Base-by-base conservation (phyloP, 2,329 filamentous ascomycete species). In the Nothophaeocryptopus gaeumannii region DNA sequence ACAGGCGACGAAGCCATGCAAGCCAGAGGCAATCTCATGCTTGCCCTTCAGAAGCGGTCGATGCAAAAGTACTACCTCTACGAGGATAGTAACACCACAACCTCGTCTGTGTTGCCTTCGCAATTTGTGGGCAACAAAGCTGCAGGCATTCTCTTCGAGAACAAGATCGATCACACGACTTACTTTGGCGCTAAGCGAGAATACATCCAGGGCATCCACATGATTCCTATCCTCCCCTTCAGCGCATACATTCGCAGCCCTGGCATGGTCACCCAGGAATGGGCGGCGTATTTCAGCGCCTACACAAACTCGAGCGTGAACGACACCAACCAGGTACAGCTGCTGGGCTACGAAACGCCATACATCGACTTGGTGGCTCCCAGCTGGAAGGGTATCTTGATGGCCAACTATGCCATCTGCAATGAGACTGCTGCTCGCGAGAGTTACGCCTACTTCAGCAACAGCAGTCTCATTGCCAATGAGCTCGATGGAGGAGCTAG, bases 101-200 rank as follows among this genome's bases (percentile, higher is more conserved):
- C 3, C 20, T 26, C 20, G 7, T 26, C 20, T 26, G 79, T 80
- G 44, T 82, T 96, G 61, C 92, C 92, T 0, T 60, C 77, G 1
- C 74, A 84, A n/a, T 96, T 95, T 66, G 83, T 88, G 55, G 80
- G 75, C 36, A 97, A 97, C 76, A 90, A 87, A 70, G 76, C 80
- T 5, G 75, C 78, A 1, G 81, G 80, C 12, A 82, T 84, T 2
- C 41, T 67, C 8, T 97, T 96, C 63, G 92, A 97, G 72, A 96
- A 96, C 75, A 97, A 97, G 72, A 80, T 90, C 46, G 89, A 97
- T 67, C 89, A 96, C 70, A 86, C 87, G 3, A 96, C 92, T 1
- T 96, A 89, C 72, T 96, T 96, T 63, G 88, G 89, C 39, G 68
- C 53, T 15, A 59, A 62, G 20, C 55, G 62, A 14, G 67, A 70